Conservation (phyloP, 2,329 filamentous ascomycete genomes). For the Fusarium denticulatum region DNA sequence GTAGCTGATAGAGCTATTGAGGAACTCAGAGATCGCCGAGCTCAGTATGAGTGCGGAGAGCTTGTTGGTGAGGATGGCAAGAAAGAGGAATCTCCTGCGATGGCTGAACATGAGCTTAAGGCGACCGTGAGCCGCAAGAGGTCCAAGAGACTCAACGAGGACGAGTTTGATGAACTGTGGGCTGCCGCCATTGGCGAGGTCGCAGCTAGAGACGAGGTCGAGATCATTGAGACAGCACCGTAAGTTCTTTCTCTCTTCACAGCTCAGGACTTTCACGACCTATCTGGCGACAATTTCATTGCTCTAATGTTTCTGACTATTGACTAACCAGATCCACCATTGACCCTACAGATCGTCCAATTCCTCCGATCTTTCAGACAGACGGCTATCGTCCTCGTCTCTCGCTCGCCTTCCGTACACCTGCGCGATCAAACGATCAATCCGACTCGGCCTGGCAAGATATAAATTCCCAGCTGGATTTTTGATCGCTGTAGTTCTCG, state of each 20-base stretch:
- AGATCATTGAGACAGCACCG: constrained; percentile 57
- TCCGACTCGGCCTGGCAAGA: constrained; percentile 84
- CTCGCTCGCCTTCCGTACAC: constrained; percentile 89
- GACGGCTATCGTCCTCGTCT: constrained; percentile 82
- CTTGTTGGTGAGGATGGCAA: constrained; percentile 69
- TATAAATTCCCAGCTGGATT: constrained; percentile 86
- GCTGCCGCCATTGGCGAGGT: constrained; percentile 78
- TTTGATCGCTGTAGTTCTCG: constrained; percentile 62
- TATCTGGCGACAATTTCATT: constrained; percentile 34
- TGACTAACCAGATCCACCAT: constrained; percentile 88
- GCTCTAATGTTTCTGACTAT: constrained; percentile 61
- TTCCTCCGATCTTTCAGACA: constrained; percentile 69
- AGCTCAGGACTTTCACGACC: constrained; percentile 1
- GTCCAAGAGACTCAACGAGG: constrained; percentile 82
- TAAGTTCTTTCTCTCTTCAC: constrained; percentile 57
- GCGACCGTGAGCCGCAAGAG: constrained; percentile 78
- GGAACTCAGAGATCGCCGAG: constrained; percentile 83
- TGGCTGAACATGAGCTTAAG: constrained; percentile 79
- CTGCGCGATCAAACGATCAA: constrained; percentile 81
- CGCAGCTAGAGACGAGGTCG: constrained; percentile 68
- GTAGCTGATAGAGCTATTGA: constrained; percentile 91
- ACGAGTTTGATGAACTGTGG: constrained; percentile 94
- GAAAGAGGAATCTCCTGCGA: constrained; percentile 65
- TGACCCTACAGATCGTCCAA: constrained; percentile 76
- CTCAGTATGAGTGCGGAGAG: constrained; percentile 90